Conservation (phyloP, 2,329 filamentous ascomycete species). For the Colletotrichum filicis region DNA sequence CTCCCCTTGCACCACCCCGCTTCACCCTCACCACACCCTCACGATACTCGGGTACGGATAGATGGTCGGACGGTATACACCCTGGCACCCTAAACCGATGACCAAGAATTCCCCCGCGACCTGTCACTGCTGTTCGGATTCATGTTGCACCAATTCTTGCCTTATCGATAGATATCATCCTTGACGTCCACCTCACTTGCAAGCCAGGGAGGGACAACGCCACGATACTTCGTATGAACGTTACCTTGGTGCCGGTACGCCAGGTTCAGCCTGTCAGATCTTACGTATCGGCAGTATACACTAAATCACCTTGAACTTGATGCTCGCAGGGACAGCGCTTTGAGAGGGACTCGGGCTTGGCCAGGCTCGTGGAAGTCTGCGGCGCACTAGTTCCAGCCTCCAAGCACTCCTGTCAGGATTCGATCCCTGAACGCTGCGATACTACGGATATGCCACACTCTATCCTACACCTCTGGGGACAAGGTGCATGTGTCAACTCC, state of each 20-base stretch:
- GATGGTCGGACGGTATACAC: not conserved
- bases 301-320: conserved; percentile 4
- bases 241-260: conserved; percentile 11
- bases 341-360: conserved; percentile 4
- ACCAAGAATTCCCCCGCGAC: conserved; percentile 22
- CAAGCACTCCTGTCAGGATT: not conserved
- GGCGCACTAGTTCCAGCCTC: not conserved
- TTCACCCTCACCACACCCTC: conserved; percentile 23
- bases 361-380: not conserved
- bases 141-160: conserved; percentile 8
- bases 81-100: not conserved
- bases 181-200: not conserved
- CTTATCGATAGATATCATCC: conserved; percentile 21
- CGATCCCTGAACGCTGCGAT: conserved; percentile 26
- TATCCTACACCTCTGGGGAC: conserved; percentile 2
- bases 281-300: not conserved
- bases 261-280: conserved; percentile 3
- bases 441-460: conserved; percentile 6
- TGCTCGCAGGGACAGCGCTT: conserved; percentile 25
- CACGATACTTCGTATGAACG: not conserved
- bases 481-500: conserved; percentile 19
- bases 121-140: conserved; percentile 1
- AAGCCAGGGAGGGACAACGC: not conserved
- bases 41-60: conserved; percentile 14
- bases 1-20: conserved; percentile 27